phyloP scores from a whole-genome alignment of 2,329 filamentous ascomycete species.

The Paraconiothyrium brasiliense region DNA sequence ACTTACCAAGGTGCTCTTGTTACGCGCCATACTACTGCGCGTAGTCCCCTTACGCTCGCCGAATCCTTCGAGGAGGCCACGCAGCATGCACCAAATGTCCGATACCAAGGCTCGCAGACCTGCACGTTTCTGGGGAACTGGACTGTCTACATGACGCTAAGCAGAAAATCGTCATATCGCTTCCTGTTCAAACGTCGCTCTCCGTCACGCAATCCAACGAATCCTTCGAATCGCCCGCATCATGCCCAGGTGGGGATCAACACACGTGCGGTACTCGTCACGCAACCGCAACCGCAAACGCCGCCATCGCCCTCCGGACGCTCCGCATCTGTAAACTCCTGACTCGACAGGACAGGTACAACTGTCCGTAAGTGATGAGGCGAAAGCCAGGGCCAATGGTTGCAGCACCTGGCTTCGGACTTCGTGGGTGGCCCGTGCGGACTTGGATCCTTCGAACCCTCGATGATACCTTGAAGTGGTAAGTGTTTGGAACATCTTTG shows the following conservation, averaged over 20 bases:
- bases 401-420: slow-evolving; percentile 6
- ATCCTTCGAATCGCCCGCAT: background rate
- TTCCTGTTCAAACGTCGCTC: background rate
- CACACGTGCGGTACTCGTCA: slow-evolving; percentile 6
- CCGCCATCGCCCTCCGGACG: background rate
- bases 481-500: background rate
- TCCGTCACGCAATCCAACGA: background rate
- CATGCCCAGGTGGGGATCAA: background rate
- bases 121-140: background rate
- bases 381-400: slow-evolving; percentile 11
- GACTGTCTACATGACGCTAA: background rate
- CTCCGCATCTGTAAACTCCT: background rate
- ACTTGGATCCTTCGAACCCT: background rate
- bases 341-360: slow-evolving; percentile 2
- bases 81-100: background rate
- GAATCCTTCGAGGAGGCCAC: background rate
- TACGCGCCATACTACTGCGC: background rate
- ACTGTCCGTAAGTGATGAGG: background rate
- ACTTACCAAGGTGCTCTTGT: background rate
- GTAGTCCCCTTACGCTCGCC: background rate
- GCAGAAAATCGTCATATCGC: background rate
- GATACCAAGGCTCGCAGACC: background rate
- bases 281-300: slow-evolving; percentile 2
- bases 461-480: background rate
- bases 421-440: slow-evolving; percentile 9